Evolutionary conservation across 2,329 filamentous ascomycete species (phyloP), one percentile per base, ranked within the genome.

Genomic region (Fusarium sublunatum): DNA sequence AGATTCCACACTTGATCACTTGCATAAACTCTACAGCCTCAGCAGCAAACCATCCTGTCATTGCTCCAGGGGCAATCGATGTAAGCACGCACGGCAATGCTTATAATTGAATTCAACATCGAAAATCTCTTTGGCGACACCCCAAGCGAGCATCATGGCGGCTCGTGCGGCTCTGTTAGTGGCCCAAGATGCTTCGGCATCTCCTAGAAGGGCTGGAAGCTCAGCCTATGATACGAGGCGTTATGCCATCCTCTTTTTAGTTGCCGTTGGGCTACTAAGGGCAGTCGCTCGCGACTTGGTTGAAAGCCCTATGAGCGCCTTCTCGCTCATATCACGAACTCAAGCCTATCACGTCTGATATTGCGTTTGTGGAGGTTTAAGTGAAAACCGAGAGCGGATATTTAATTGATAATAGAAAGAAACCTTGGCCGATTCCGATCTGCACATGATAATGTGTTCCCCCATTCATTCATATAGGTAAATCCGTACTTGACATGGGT

Each of bases 141-240:
- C n/a, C 36, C 15, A 24, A 29, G 26, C 7, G 44, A 47, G 34
- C 38, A 35, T 48, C 38, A 41, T 48, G 12, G 28, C 52, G 47
- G 25, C 43, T 53, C 42, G 41, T 55, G 36, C 48, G 39, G 47
- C 19, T 41, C 44, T 43, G 25, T 28, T 52, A 46, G 49, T 29
- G 46, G 36, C 36, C 31, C 54, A 40, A 32, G 36, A 48, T 47
- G 47, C 49, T 61, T 65, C 29, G 22, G 40, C 38, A 39, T 36
- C 38, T 52, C 48, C 31, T 31, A 43, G 34, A 49, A 48, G 47
- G 57, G 64, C 57, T 67, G 61, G 52, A 53, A 62, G 50, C 49
- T 59, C 60, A 65, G 60, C 40, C 51, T 53, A 42, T 54, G 34
- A 39, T 46, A 52, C 39, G 43, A 54, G 43, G 56, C 56, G 49